These are phyloP conservation scores for Catharanthus roseus DNA, from an alignment of 257 asterid genomes.

Conservation along the genomic window DNA sequence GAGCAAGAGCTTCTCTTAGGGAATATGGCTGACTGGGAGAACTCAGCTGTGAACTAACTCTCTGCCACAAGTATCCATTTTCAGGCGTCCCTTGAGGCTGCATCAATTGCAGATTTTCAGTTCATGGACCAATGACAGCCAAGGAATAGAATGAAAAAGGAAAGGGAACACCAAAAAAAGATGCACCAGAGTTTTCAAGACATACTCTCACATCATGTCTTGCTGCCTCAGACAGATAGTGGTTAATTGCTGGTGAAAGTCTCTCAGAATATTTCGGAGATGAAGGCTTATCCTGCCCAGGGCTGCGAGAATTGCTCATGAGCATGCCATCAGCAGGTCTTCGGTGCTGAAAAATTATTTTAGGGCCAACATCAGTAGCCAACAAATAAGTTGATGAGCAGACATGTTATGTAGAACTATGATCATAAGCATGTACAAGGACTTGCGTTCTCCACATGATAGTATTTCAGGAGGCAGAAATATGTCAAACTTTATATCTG, in stretches of 20 bases:
- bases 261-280: constrained; percentile 89
- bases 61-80: constrained; percentile 96
- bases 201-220: constrained; percentile 96
- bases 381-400: not conserved
- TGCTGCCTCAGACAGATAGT: constrained; percentile 91
- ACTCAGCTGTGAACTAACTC: constrained; percentile 92
- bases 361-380: constrained; percentile 12
- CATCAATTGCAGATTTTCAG: constrained; percentile 29
- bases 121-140: constrained; percentile 8
- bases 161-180: not conserved
- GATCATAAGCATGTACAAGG: not conserved
- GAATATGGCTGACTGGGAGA: constrained; percentile 99
- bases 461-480: not conserved
- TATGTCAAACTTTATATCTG: not conserved
- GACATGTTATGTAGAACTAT: not conserved
- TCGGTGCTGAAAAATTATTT: constrained; percentile 60
- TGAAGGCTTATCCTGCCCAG: constrained; percentile 73
- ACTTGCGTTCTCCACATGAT: not conserved
- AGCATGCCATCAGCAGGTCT: constrained; percentile 86
- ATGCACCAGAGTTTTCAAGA: constrained; percentile 6
- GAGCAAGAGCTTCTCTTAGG: constrained; percentile 95
- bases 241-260: constrained; percentile 95
- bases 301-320: constrained; percentile 85
- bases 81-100: constrained; percentile 99
- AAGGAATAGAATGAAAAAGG: constrained; percentile 10